These are phyloP conservation scores for Penicillium nucicola DNA, from an alignment of 495 filamentous ascomycete species.

Conservation along the genomic window DNA sequence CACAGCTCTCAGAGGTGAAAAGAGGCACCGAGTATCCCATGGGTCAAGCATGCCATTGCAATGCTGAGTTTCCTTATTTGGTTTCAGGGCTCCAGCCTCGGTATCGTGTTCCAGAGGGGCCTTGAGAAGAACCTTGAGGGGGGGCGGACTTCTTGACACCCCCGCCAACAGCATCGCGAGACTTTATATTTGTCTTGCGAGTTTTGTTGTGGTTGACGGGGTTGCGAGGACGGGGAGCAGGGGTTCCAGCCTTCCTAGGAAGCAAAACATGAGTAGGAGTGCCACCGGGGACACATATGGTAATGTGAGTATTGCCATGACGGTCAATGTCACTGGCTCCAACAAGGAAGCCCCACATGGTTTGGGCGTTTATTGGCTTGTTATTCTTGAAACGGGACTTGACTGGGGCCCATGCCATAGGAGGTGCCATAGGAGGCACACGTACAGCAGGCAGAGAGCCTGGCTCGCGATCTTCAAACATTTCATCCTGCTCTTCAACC, in stretches of 20 bases:
- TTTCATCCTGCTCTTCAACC: conserved; percentile 73
- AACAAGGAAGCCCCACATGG: conserved; percentile 33
- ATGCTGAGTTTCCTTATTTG: neutral
- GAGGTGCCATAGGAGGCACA: conserved; percentile 59
- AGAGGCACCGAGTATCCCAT: too few species aligned
- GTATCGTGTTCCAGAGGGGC: neutral
- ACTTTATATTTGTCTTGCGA: conserved; percentile 36
- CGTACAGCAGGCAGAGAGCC: conserved; percentile 70
- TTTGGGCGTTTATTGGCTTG: conserved; percentile 40
- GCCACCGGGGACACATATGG: conserved; percentile 37
- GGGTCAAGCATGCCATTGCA: neutral
- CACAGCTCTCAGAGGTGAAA: too few species aligned
- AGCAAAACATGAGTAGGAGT: conserved; percentile 27
- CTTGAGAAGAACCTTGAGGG: conserved; percentile 12
- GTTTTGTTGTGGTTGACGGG: conserved; percentile 31
- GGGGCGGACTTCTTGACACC: conserved; percentile 25
- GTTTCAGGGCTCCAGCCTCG: neutral
- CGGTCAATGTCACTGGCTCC: conserved; percentile 35
- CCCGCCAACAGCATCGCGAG: conserved; percentile 26
- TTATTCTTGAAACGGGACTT: conserved; percentile 32
- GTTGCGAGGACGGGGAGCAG: conserved; percentile 25
- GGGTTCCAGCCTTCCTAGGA: conserved; percentile 27
- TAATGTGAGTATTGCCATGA: conserved; percentile 29
- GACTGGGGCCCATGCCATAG: conserved; percentile 42
- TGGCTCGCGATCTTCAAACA: conserved; percentile 80